Evolutionary conservation across 2,329 filamentous ascomycete genomes (phyloP), one percentile per base, ranked within the genome.

Genomic region (Chaetomium strumarium): DNA sequence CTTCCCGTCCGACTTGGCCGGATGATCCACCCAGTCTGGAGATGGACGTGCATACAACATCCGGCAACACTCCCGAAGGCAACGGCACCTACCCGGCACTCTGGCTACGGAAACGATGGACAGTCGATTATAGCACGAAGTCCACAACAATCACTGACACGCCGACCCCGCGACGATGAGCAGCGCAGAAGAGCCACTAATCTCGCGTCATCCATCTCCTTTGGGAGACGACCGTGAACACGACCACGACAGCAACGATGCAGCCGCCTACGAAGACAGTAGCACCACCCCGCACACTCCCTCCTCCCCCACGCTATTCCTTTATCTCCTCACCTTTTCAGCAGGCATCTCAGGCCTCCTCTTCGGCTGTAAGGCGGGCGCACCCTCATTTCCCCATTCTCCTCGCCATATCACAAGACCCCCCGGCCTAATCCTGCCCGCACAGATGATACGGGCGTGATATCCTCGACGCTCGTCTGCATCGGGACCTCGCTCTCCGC

Each of bases 271-370:
- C 38, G 49, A 55, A 30, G 46, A 56, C 30, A 33, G 3, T 14
- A n/a, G 29, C 33, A 31, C 29, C 14, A 17, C 17, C 34, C 42
- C 46, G 30, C 38, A 46, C 10, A 3, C 43, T 34, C 37, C 56
- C 7, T 44, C 53, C 36, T 50, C 60, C 7, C 73, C 75, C 3
- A 73, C 78, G 2, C 47, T 74, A 17, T 84, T 83, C 57, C 74
- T 86, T 31, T 79, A 83, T 73, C 64, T 81, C 13, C 69, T 87
- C 56, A 84, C 83, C 3, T 68, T 84, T 46, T 79, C 81, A 11
- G 84, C 84, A 11, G 81, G 83, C 5, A 83, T 86, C 49, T 84
- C 81, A 60, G 84, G 84, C 7, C 71, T 87, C 1, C 64, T 87
- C 0, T 86, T 87, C 70, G 84, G 84, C 62, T 87, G 83, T 82